These are phyloP conservation scores for Aspergillus terreus DNA, from an alignment of 2,329 filamentous ascomycete species.

Conservation along the genomic window DNA sequence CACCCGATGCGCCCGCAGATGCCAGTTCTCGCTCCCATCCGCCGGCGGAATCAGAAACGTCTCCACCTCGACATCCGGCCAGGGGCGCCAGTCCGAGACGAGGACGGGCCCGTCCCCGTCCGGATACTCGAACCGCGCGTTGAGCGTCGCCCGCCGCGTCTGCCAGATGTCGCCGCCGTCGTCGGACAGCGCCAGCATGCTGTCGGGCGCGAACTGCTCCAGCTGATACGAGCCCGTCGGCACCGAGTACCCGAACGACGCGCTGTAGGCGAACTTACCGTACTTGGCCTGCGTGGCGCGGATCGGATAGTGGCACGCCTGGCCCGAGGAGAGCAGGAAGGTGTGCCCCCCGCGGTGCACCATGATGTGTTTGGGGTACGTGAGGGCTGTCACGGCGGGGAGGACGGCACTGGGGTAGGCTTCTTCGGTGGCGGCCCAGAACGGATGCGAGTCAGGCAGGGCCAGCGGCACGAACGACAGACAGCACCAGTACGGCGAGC, in stretches of 20 bases:
- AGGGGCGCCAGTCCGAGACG: constrained; percentile 68
- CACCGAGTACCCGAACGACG: constrained; percentile 72
- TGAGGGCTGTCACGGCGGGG: constrained; percentile 58
- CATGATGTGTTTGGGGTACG: constrained; percentile 70
- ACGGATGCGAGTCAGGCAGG: constrained; percentile 65
- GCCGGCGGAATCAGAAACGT: constrained; percentile 36
- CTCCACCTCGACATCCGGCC: constrained; percentile 51
- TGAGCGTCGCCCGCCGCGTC: constrained; percentile 64
- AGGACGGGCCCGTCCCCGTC: constrained; percentile 53
- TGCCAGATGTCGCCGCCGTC: constrained; percentile 78
- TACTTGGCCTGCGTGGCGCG: constrained; percentile 80
- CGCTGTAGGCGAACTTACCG: constrained; percentile 72
- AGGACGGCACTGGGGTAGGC: constrained; percentile 53
- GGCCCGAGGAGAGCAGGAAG: constrained; percentile 71
- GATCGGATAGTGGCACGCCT: constrained; percentile 79
- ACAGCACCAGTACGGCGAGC: constrained; percentile 72
- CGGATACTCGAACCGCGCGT: constrained; percentile 58
- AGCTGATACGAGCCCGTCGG: constrained; percentile 72
- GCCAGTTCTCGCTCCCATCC: constrained; percentile 35
- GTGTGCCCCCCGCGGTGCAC: constrained; percentile 69
- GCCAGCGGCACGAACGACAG: constrained; percentile 72
- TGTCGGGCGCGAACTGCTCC: constrained; percentile 72
- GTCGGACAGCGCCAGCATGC: constrained; percentile 71
- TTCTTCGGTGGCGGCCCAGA: constrained; percentile 69
- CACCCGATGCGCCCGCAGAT: constrained; percentile 35